Evolutionary conservation across 2,329 filamentous ascomycete species (phyloP), one percentile per base, ranked within the genome.

Genomic region (Akanthomyces dipterigenus): DNA sequence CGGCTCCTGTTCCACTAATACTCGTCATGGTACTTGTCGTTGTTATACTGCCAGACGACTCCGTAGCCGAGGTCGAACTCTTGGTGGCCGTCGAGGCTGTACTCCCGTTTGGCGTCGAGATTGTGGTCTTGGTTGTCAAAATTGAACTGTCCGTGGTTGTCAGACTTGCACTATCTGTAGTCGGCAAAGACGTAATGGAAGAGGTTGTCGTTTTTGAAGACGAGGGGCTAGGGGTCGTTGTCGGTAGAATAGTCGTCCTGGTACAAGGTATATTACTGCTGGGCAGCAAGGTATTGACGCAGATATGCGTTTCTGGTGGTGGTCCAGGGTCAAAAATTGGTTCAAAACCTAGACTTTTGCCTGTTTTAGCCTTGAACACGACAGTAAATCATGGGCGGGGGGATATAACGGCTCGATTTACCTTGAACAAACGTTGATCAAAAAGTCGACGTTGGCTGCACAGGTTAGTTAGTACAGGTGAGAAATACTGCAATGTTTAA

Each of bases 351-450:
- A 71, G 67, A 56, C 74, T 75, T 51, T 11, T 24, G 31, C 14
- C 28, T 40, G 51, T 55, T 61, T 61, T 34, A 61, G 59, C 26
- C 42, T 8, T 40, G 51, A 50, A 12, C 36, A 61, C 59, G 18
- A 26, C 43, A 34, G 20, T 38, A 42, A 42, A 8, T 24, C 14
- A 5, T 38, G 55, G n/a, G 12, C 5, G n/a, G 31, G 53, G n/a
- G 40, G 31, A 31, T 34, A 20, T 48, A 8, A 42, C 45, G 4
- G 8, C 65, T 43, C 9, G 16, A 54, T 76, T 70, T 71, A 83
- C 82, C 77, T 77, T 66, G 79, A 73, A 61, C 81, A 84, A 60
- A 72, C 70, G 65, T 77, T 80, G 70, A 83, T 81, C 62, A 83
- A 72, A 67, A 73, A 72, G 65, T 82, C 78, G 57, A 83, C 77